phyloP scores from a whole-genome alignment of 371 early-diverging fungal species.

The Mortierella sp. region DNA sequence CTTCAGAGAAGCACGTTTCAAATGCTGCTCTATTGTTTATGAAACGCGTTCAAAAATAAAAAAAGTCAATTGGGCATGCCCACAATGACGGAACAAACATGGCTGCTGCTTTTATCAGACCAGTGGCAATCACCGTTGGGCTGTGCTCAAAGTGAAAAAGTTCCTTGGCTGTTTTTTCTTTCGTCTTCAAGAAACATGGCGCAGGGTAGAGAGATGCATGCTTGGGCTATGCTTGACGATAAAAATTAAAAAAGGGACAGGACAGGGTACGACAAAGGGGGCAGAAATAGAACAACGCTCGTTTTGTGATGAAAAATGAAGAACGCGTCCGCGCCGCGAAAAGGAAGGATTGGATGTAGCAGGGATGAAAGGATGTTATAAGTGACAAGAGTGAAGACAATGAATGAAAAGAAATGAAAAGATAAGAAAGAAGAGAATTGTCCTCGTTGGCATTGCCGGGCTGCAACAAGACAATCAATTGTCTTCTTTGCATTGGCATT shows the following conservation, averaged over 20 bases:
- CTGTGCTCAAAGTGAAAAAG: too few relatives aligned
- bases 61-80: background rate
- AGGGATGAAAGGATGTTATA: background rate
- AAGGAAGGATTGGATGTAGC: background rate
- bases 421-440: background rate
- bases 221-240: background rate
- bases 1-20: background rate
- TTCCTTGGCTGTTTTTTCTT: too few relatives aligned
- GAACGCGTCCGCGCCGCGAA: background rate
- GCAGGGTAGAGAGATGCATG: background rate
- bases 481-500: too few relatives aligned
- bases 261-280: background rate
- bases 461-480: too few relatives aligned
- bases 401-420: too few relatives aligned
- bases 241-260: background rate
- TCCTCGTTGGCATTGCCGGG: too few relatives aligned
- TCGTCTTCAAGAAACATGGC: background rate
- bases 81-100: background rate
- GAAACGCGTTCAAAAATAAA: background rate
- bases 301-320: background rate
- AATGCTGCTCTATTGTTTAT: background rate
- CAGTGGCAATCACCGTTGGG: too few relatives aligned
- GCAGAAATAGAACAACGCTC: background rate
- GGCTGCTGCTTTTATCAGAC: too few relatives aligned
- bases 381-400: too few relatives aligned